Percentiles rank a stretch among this genome's conserved stretches.
These are phyloP conservation scores for Podila clonocystis DNA, from an alignment of 192 early-diverging fungal species.

Conservation along the genomic window DNA sequence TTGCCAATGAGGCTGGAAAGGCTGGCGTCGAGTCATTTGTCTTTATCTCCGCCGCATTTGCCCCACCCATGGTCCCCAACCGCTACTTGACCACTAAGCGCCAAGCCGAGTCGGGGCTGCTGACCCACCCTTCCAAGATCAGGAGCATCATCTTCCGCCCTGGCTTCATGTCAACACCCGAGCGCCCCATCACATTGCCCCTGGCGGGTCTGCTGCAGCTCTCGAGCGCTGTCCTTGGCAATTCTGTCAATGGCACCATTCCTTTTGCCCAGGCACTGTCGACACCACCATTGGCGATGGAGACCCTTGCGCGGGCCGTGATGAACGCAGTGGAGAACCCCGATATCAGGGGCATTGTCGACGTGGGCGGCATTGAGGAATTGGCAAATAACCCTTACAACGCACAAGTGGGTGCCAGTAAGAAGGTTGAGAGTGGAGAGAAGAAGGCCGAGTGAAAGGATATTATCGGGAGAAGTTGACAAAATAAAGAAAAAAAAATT, in stretches of 20 bases:
- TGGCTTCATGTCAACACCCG: slow-evolving; percentile 70
- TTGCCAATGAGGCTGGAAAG: slow-evolving; percentile 63
- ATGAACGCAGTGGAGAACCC: slow-evolving; percentile 52
- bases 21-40: slow-evolving; percentile 65
- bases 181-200: slow-evolving; percentile 66
- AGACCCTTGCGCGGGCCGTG: slow-evolving; percentile 57
- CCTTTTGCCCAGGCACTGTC: slow-evolving; percentile 57
- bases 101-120: slow-evolving; percentile 69
- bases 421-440: slow-evolving; percentile 1
- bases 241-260: slow-evolving; percentile 52
- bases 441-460: slow-evolving; percentile 1
- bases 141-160: slow-evolving; percentile 53
- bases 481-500: too few species aligned
- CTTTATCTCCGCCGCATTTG: slow-evolving; percentile 75
- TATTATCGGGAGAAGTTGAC: background rate
- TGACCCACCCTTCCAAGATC: slow-evolving; percentile 54
- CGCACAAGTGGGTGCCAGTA: slow-evolving; percentile 22
- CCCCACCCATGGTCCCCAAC: slow-evolving; percentile 69
- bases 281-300: slow-evolving; percentile 55
- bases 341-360: slow-evolving; percentile 51
- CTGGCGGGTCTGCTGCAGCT: slow-evolving; percentile 63
- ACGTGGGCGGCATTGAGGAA: slow-evolving; percentile 55
- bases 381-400: slow-evolving; percentile 38
- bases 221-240: slow-evolving; percentile 55
- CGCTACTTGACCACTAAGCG: slow-evolving; percentile 81